Evolutionary conservation across 176 grass and related monocot species (phyloP).

Genomic region (Secale cereale): DNA sequence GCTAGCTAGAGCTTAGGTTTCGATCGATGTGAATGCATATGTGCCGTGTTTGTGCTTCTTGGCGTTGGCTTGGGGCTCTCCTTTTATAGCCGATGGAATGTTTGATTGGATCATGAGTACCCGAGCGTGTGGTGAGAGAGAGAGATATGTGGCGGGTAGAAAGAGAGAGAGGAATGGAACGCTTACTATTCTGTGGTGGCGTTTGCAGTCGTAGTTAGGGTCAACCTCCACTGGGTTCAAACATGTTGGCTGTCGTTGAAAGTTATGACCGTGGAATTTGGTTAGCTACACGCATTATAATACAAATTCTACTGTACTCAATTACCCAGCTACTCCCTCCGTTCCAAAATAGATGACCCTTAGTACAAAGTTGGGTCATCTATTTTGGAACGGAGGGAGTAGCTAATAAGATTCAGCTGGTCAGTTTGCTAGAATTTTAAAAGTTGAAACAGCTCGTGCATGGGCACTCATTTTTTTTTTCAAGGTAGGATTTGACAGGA

Average conservation of each 20-base stretch:
- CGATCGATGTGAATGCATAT: background rate
- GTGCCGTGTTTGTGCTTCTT: constrained; percentile 8
- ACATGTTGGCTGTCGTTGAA: constrained; percentile 25
- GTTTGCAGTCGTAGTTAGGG: background rate
- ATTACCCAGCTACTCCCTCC: too few relatives aligned
- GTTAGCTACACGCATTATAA: background rate
- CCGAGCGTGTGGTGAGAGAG: background rate
- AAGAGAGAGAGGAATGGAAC: background rate
- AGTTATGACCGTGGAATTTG: constrained; percentile 6
- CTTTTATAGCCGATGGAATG: constrained; percentile 2
- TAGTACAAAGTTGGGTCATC: too few relatives aligned
- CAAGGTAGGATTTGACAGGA: too few relatives aligned
- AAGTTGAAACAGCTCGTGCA: too few relatives aligned
- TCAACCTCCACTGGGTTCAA: constrained; percentile 4
- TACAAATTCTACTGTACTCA: too few relatives aligned
- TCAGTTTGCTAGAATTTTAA: too few relatives aligned
- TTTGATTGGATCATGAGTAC: background rate
- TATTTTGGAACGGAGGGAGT: too few relatives aligned
- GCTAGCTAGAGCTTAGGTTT: background rate
- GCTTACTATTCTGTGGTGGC: background rate
- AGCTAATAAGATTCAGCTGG: too few relatives aligned
- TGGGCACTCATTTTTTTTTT: too few relatives aligned
- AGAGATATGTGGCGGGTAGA: background rate
- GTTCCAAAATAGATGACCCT: too few relatives aligned
- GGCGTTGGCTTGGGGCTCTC: background rate